A percentile compares a stretch with the other conserved stretches of the same genome.
These are phyloP conservation scores for Salicornia ramosissima DNA, from an alignment of 148 eudicot genomes.

Conservation along the genomic window DNA sequence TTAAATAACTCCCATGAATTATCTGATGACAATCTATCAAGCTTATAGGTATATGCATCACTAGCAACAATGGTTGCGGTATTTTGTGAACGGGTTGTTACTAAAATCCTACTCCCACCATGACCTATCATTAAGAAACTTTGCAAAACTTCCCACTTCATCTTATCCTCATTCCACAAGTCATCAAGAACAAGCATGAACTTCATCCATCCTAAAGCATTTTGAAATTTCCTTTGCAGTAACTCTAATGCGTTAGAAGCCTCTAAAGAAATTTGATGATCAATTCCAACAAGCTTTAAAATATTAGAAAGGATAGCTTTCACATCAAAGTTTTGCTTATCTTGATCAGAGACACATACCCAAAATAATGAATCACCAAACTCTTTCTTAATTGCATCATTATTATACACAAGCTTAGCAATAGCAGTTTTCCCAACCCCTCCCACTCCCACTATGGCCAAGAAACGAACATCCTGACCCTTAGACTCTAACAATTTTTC, in stretches of 20 bases:
- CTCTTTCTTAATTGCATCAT: background rate
- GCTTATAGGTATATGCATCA: background rate
- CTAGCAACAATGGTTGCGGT: background rate
- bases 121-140: background rate
- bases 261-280: background rate
- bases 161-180: constrained; percentile 16
- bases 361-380: background rate
- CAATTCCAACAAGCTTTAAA: background rate
- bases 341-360: constrained; percentile 18
- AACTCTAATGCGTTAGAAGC: background rate
- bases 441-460: constrained; percentile 22
- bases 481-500: constrained; percentile 4
- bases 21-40: background rate
- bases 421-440: constrained; percentile 29
- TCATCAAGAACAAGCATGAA: constrained; percentile 19
- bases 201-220: background rate
- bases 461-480: background rate
- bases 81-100: constrained; percentile 18
- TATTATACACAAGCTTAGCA: constrained; percentile 12
- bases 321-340: background rate
- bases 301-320: constrained; percentile 8
- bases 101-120: constrained; percentile 12
- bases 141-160: constrained; percentile 4
- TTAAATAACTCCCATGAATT: constrained; percentile 20
- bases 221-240: background rate